A percentile compares a stretch with the other conserved stretches of the same genome.
phyloP scores from a whole-genome alignment of 1,284 basidiomycete species.

The Boletus calvinii region DNA sequence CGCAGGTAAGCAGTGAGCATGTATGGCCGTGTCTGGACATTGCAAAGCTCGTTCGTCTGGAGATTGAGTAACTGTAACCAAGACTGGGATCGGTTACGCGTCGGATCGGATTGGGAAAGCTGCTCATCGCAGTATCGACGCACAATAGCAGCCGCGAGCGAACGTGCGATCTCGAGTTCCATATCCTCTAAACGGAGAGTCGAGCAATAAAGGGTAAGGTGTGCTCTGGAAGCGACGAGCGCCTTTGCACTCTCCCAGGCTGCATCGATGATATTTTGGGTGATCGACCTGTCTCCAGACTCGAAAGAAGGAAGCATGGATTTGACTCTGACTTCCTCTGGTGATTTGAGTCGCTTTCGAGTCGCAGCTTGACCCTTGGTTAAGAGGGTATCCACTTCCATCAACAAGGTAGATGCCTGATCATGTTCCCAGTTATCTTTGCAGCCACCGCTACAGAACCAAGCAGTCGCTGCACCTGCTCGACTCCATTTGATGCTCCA shows the following conservation, averaged over 20 bases:
- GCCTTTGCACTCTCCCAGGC: constrained; percentile 34
- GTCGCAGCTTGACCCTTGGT: constrained; percentile 33
- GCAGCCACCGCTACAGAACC: constrained; percentile 56
- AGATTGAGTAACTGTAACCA: constrained; percentile 40
- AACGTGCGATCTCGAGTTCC: constrained; percentile 54
- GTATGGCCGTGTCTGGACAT: constrained; percentile 41
- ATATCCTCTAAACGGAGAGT: constrained; percentile 42
- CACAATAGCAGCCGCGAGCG: constrained; percentile 47
- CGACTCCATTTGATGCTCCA: constrained; percentile 44
- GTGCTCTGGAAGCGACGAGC: constrained; percentile 23
- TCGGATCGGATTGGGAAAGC: constrained; percentile 10
- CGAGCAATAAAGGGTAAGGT: constrained; percentile 22
- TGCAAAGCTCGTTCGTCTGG: constrained; percentile 49
- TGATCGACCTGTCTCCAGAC: constrained; percentile 14
- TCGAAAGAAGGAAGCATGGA: constrained; percentile 14
- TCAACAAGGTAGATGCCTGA: constrained; percentile 33
- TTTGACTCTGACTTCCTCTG: constrained; percentile 29
- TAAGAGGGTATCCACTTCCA: constrained; percentile 33
- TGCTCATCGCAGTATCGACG: constrained; percentile 34
- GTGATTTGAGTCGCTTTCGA: constrained; percentile 31
- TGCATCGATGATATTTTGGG: constrained; percentile 34
- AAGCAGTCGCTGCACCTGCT: constrained; percentile 40
- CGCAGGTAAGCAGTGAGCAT: constrained; percentile 46
- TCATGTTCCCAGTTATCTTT: constrained; percentile 43
- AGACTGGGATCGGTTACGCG: constrained; percentile 1